A percentile compares a stretch with the other conserved stretches of the same genome.
Conservation (phyloP, 768 basidiomycete species). For the Panaeolus papilionaceus region DNA sequence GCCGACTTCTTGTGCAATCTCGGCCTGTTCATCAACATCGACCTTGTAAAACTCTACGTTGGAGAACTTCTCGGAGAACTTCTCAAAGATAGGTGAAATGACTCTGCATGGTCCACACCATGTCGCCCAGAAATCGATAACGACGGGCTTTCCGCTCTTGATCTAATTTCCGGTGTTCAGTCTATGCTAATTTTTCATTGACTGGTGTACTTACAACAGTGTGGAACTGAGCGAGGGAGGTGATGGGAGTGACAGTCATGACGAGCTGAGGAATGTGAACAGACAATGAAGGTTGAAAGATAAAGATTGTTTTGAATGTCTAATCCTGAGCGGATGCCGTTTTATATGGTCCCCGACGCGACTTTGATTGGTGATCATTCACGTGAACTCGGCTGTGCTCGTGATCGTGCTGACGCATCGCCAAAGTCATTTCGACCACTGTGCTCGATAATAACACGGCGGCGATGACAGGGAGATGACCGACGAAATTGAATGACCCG, state of each 20-base stretch:
- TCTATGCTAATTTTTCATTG: not conserved
- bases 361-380: slow-evolving; percentile 12
- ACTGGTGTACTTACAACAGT: slow-evolving; percentile 45
- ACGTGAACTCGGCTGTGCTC: not conserved
- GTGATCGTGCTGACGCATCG: slow-evolving; percentile 6
- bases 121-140: slow-evolving; percentile 80
- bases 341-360: slow-evolving; percentile 10
- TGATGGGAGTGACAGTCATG: slow-evolving; percentile 49
- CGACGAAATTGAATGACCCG: not conserved
- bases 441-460: slow-evolving; percentile 1
- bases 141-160: slow-evolving; percentile 48
- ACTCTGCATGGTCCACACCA: slow-evolving; percentile 78
- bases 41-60: slow-evolving; percentile 72
- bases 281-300: not conserved
- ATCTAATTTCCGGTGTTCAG: slow-evolving; percentile 39
- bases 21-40: slow-evolving; percentile 65
- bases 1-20: slow-evolving; percentile 62
- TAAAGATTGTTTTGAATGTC: not conserved
- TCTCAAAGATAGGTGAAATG: slow-evolving; percentile 72
- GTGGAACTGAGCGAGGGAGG: slow-evolving; percentile 45
- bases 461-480: not conserved
- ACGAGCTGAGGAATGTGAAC: not conserved
- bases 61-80: slow-evolving; percentile 44
- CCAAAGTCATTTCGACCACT: not conserved
- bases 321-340: not conserved